Percentiles rank a stretch among this genome's conserved stretches.
Evolutionary conservation across 495 filamentous ascomycete genomes (phyloP).

Genomic region (Schizothecium vesticola): DNA sequence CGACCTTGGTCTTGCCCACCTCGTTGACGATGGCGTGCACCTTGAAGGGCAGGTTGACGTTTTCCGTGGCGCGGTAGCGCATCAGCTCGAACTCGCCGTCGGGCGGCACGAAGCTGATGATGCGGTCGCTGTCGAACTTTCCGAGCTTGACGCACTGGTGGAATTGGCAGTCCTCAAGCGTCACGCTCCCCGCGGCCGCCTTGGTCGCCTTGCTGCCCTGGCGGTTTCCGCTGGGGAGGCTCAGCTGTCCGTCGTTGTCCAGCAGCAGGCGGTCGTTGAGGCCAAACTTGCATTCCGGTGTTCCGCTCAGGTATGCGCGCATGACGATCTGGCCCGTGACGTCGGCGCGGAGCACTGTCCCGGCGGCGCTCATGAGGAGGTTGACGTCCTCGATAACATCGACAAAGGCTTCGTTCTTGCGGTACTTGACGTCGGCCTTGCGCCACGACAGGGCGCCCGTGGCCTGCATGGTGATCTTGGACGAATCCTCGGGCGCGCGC

Average conservation of each 20-base stretch:
- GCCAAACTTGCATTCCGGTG: conserved; percentile 98
- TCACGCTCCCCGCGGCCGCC: conserved; percentile 92
- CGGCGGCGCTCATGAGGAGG: conserved; percentile 93
- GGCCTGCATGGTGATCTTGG: conserved; percentile 98
- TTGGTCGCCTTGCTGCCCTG: conserved; percentile 81
- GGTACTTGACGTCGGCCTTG: conserved; percentile 94
- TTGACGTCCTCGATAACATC: conserved; percentile 99
- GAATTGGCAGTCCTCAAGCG: conserved; percentile 97
- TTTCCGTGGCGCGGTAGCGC: conserved; percentile 98
- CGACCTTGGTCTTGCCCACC: conserved; percentile 93
- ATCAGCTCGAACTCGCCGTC: conserved; percentile 99
- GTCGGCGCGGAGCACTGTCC: conserved; percentile 91
- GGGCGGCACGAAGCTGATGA: conserved; percentile 95
- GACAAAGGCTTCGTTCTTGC: conserved; percentile 98
- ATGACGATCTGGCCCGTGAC: conserved; percentile 98
- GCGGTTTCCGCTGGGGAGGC: conserved; percentile 62
- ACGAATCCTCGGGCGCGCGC: conserved; percentile 84
- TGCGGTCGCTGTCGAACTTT: conserved; percentile 94
- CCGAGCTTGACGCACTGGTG: conserved; percentile 98
- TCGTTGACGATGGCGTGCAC: conserved; percentile 98
- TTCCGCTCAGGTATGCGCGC: conserved; percentile 95
- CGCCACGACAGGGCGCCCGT: conserved; percentile 97
- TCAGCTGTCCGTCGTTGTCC: conserved; percentile 66
- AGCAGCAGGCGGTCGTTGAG: conserved; percentile 93
- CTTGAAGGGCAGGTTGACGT: conserved; percentile 98